Percentiles rank a stretch among this genome's conserved stretches.
phyloP scores from a whole-genome alignment of 805 yeast species.

The Candida ipomoeae region DNA sequence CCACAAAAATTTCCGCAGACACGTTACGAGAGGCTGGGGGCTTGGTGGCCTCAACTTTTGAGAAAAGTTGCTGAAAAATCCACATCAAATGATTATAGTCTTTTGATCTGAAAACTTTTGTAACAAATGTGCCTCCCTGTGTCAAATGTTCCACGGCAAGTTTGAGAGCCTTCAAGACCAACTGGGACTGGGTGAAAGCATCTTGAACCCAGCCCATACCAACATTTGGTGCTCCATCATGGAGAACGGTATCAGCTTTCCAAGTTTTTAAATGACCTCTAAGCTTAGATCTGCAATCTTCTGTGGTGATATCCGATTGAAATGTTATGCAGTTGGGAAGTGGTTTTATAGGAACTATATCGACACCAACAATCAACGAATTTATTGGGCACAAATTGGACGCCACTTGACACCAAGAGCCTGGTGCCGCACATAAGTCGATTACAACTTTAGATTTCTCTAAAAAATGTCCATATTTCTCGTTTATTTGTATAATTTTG shows the following conservation, averaged over 20 bases:
- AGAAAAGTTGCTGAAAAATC: slow-evolving; percentile 95
- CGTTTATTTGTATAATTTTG: slow-evolving; percentile 89
- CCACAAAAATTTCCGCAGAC: slow-evolving; percentile 98
- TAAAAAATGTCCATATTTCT: slow-evolving; percentile 91
- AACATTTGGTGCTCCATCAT: slow-evolving; percentile 99
- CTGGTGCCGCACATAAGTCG: slow-evolving; percentile 98
- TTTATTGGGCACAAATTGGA: slow-evolving; percentile 88
- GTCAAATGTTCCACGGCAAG: slow-evolving; percentile 89
- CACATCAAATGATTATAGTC: slow-evolving; percentile 96
- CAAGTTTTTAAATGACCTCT: slow-evolving; percentile 97
- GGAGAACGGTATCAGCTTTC: slow-evolving; percentile 97
- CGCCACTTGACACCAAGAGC: slow-evolving; percentile 99
- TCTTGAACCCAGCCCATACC: slow-evolving; percentile 99
- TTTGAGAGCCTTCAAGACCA: slow-evolving; percentile 88
- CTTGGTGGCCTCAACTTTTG: slow-evolving; percentile 96
- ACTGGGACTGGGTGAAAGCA: slow-evolving; percentile 96
- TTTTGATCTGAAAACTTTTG: slow-evolving; percentile 97
- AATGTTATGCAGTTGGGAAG: slow-evolving; percentile 91
- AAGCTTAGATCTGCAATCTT: slow-evolving; percentile 90
- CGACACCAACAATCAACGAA: slow-evolving; percentile 96
- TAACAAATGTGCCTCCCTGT: slow-evolving; percentile 92
- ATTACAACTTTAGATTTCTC: slow-evolving; percentile 94
- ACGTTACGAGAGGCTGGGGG: slow-evolving; percentile 99
- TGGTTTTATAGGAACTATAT: slow-evolving; percentile 95
- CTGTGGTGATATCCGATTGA: slow-evolving; percentile 96